Conservation (phyloP, 2,329 filamentous ascomycete species). For the Aspergillus chevalieri region DNA sequence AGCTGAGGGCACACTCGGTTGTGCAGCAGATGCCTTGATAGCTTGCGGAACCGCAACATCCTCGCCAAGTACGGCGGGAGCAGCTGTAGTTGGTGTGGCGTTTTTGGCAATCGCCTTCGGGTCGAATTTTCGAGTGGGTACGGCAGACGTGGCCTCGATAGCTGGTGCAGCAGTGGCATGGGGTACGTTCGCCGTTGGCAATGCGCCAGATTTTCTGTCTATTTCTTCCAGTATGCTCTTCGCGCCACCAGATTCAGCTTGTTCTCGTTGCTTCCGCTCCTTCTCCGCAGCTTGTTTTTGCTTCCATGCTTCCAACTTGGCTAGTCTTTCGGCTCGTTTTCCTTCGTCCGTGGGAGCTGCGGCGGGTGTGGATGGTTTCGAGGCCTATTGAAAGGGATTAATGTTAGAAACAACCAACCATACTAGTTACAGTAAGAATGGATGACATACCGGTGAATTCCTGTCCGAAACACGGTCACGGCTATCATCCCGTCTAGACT, state of each 20-base stretch:
- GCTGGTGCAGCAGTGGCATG: slow-evolving; percentile 47
- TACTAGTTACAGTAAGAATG: too few species aligned
- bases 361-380: slow-evolving; percentile 45
- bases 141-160: slow-evolving; percentile 45
- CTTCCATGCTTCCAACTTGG: slow-evolving; percentile 86
- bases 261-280: slow-evolving; percentile 64
- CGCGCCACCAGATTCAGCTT: slow-evolving; percentile 56
- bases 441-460: slow-evolving; percentile 31
- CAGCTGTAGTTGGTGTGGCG: slow-evolving; percentile 54
- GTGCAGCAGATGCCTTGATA: slow-evolving; percentile 40
- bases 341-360: slow-evolving; percentile 60
- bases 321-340: slow-evolving; percentile 72
- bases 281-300: slow-evolving; percentile 73
- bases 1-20: slow-evolving; percentile 40
- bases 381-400: slow-evolving; percentile 36
- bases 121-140: slow-evolving; percentile 75
- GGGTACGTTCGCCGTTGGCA: slow-evolving; percentile 49
- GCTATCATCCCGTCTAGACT: slow-evolving; percentile 61
- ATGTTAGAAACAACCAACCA: not conserved
- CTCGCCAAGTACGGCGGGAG: slow-evolving; percentile 50
- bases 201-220: slow-evolving; percentile 60
- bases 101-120: slow-evolving; percentile 82
- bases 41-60: slow-evolving; percentile 48
- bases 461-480: slow-evolving; percentile 50
- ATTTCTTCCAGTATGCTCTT: slow-evolving; percentile 66